Percentiles rank a stretch among this genome's conserved stretches.
Evolutionary conservation across 2,329 filamentous ascomycete genomes (phyloP).

Genomic region (Lithohypha guttulata): DNA sequence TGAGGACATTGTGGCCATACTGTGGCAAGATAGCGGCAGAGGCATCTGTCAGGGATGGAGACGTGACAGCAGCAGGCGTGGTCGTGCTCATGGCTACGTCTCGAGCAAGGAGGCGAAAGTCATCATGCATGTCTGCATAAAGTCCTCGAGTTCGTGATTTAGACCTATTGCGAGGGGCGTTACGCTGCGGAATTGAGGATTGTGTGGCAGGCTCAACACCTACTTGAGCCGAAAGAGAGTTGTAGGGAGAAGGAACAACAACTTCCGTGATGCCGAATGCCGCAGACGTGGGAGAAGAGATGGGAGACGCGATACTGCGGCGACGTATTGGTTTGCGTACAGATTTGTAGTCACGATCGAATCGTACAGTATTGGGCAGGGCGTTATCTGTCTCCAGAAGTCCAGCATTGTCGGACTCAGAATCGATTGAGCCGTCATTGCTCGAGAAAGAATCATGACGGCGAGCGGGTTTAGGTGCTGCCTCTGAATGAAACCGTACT

Average conservation of each 20-base stretch:
- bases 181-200: conserved; percentile 1
- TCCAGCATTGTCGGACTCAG: neutral
- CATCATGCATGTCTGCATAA: conserved; percentile 9
- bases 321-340: conserved; percentile 2
- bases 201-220: neutral
- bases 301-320: conserved; percentile 6
- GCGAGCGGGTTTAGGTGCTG: neutral
- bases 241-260: neutral
- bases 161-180: neutral
- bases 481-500: conserved; percentile 7
- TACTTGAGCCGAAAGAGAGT: neutral
- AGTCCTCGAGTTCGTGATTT: conserved; percentile 5
- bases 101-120: conserved; percentile 6
- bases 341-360: neutral
- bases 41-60: neutral
- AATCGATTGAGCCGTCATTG: conserved; percentile 3
- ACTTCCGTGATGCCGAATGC: neutral
- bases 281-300: conserved; percentile 3
- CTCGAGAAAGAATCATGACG: conserved; percentile 5
- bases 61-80: neutral
- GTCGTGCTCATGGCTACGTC: neutral
- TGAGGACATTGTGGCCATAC: neutral
- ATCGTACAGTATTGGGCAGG: neutral
- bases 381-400: neutral
- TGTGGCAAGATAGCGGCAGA: neutral